A percentile compares a stretch with the other conserved stretches of the same genome.
phyloP scores from a whole-genome alignment of 2,329 filamentous ascomycete species.

The Fusarium chlamydosporum region DNA sequence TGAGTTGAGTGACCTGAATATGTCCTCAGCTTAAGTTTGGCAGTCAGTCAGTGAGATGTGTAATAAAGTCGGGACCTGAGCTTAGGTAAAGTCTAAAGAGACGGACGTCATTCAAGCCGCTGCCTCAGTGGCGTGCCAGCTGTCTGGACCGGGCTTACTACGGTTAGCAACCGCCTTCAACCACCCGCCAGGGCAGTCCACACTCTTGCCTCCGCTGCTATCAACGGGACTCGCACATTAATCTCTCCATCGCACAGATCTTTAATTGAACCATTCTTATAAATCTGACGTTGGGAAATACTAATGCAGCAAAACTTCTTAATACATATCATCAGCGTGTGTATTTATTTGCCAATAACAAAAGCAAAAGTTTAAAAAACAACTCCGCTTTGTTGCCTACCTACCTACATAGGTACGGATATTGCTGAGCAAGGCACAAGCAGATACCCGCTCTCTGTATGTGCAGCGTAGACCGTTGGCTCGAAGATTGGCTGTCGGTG shows the following conservation, averaged over 20 bases:
- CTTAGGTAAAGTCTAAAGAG: conserved; percentile 36
- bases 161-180: conserved; percentile 40
- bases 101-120: conserved; percentile 51
- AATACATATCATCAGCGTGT: too few relatives aligned
- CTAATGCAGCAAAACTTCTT: too few relatives aligned
- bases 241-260: neutral
- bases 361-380: too few relatives aligned
- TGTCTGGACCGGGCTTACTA: conserved; percentile 43
- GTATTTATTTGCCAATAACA: too few relatives aligned
- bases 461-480: too few relatives aligned
- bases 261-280: neutral
- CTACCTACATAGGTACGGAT: too few relatives aligned
- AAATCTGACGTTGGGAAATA: too few relatives aligned
- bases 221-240: neutral
- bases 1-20: conserved; percentile 1
- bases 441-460: too few relatives aligned
- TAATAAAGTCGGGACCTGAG: conserved; percentile 6
- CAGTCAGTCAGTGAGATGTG: conserved; percentile 3
- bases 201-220: neutral
- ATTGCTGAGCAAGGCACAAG: neutral
- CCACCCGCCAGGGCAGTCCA: neutral
- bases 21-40: neutral
- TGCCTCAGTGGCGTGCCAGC: conserved; percentile 46
- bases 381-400: too few relatives aligned
- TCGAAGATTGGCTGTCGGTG: too few relatives aligned